Conservation (phyloP, 179 eudicot genomes). For the Sideroxylon spinosum region DNA sequence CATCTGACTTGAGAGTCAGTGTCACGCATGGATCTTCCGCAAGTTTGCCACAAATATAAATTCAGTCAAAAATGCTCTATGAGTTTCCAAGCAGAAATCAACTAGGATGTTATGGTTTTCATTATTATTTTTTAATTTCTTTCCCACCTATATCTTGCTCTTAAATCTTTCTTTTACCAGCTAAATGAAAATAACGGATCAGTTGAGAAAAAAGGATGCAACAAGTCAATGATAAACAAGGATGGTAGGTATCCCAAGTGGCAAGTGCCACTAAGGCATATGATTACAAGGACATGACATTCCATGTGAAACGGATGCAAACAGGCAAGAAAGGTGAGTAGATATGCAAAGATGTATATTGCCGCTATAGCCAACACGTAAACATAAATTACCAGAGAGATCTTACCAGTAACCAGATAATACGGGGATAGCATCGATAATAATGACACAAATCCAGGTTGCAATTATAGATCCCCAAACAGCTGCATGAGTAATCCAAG, state of each 20-base stretch:
- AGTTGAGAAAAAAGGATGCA: neutral
- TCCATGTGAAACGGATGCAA: no score
- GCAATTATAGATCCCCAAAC: constrained; percentile 91
- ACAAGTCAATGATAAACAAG: neutral
- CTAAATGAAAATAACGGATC: neutral
- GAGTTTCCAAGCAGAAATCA: neutral
- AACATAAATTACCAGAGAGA: constrained; percentile 15
- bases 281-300: neutral
- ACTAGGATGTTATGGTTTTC: neutral
- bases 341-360: no score
- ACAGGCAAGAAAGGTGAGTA: no score
- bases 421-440: constrained; percentile 60
- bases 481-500: constrained; percentile 71
- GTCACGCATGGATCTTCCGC: neutral
- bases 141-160: neutral
- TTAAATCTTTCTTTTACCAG: neutral
- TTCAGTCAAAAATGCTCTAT: neutral
- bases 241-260: neutral
- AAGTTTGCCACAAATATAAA: neutral
- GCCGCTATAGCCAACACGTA: neutral
- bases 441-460: constrained; percentile 67
- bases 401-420: constrained; percentile 88
- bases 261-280: neutral
- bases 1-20: neutral
- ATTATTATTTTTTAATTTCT: neutral